These are phyloP conservation scores for Spiraea crenata DNA, from an alignment of 331 rosid genomes.

Conservation along the genomic window DNA sequence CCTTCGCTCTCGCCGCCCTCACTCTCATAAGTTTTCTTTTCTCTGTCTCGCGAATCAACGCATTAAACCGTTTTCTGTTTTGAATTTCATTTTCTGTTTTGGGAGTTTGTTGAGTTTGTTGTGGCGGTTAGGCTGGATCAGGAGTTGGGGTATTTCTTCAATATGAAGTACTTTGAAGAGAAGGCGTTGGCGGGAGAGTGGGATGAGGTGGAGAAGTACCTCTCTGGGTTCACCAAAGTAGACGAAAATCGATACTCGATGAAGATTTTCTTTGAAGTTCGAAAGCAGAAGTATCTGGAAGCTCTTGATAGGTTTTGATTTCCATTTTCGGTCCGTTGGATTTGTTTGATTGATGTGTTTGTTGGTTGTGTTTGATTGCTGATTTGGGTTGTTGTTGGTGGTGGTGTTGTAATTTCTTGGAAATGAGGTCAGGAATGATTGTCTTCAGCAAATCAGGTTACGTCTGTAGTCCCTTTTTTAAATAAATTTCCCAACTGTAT, in stretches of 20 bases:
- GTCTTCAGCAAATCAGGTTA: no score
- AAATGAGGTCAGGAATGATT: slow-evolving; percentile 41
- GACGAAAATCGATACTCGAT: slow-evolving; percentile 54
- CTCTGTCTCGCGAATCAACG: not conserved
- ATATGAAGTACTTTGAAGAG: slow-evolving; percentile 57
- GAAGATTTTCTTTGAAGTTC: slow-evolving; percentile 53
- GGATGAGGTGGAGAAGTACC: slow-evolving; percentile 57
- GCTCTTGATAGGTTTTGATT: slow-evolving; percentile 54
- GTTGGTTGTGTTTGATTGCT: slow-evolving; percentile 1
- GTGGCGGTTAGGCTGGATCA: slow-evolving; percentile 46
- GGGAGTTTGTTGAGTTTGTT: not conserved
- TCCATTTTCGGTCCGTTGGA: not conserved
- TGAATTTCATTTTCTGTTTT: not conserved
- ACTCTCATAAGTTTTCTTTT: no score
- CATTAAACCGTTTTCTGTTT: not conserved
- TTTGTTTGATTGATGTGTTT: not conserved
- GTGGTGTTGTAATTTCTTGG: not conserved
- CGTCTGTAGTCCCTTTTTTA: no score
- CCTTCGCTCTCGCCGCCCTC: no score
- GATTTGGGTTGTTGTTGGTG: not conserved
- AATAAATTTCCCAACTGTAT: no score
- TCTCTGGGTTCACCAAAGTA: slow-evolving; percentile 48
- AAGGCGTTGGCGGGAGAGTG: slow-evolving; percentile 49
- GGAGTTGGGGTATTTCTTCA: slow-evolving; percentile 52
- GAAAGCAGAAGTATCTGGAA: slow-evolving; percentile 67